Base-by-base conservation (phyloP, 2,329 filamentous ascomycete genomes). In the Hypoxylon sp. region DNA sequence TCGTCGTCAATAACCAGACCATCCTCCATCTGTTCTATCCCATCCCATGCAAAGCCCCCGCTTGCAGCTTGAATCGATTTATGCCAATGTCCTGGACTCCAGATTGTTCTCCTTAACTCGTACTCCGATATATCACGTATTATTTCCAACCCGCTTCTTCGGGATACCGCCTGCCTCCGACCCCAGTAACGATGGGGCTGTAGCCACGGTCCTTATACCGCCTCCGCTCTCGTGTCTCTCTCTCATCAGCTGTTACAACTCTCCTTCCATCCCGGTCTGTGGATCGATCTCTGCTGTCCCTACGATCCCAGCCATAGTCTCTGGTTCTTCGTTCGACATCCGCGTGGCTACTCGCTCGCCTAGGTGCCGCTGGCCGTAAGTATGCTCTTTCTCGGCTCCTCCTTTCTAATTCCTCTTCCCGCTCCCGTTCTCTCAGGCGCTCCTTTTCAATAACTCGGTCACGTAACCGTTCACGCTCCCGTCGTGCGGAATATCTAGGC, bases 231-330 rank as follows among this genome's bases (percentile, higher is more conserved):
- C 72, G 70, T 32, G 70, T 65, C 19, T 76, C 74, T 29, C 74
- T 57, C 61, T 76, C 75, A 29, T 75, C 74, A 12, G 72, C 64
- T 7, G 72, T 75, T 19, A 74, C 30, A 16, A 70, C 62, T 21
- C 66, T 74, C 41, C 78, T 76, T 43, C 76, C 73, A 43, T 79
- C 76, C 45, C 73, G 71, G 23, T 76, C 76, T 61, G 71, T 67
- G 14, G 69, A 71, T 29, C 71, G 70, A 14, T 66, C 68, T 32
- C 73, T 61, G 30, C 73, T 61, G 34, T 74, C 72, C 30, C 71
- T 70, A 8, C 65, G 55, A 53, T 75, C 74, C 71, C 73, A 74
- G 6, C 61, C 30, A 14, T 57, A 63, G 8, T 75, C 74, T 50
- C 72, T 69, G n/a, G 59, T 59, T 19, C 72, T 68, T 30, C 74